These are phyloP conservation scores for Cladosporium sp. DNA, from an alignment of 2,329 filamentous ascomycete genomes.

Conservation along the genomic window DNA sequence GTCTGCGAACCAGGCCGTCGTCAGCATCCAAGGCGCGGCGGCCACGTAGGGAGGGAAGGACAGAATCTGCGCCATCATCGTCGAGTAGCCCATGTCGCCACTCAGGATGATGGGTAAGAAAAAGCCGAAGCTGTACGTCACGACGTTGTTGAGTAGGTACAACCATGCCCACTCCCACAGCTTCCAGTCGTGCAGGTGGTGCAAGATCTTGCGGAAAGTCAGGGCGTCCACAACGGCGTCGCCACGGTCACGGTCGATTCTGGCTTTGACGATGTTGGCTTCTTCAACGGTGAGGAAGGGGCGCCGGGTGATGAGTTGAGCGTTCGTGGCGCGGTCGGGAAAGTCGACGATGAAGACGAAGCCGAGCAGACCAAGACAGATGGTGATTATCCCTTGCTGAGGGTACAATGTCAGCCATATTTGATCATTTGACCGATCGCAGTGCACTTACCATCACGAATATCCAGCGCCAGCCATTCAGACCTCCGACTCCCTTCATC, in stretches of 20 bases:
- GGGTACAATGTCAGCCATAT: background rate
- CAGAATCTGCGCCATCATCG: conserved; percentile 28
- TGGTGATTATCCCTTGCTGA: conserved; percentile 18
- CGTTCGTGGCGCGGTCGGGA: conserved; percentile 18
- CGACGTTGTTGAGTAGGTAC: conserved; percentile 59
- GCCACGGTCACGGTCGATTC: conserved; percentile 12
- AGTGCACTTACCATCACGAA: conserved; percentile 33
- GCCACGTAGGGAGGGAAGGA: conserved; percentile 29
- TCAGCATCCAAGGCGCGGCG: conserved; percentile 28
- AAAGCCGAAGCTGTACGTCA: conserved; percentile 65
- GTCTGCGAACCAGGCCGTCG: conserved; percentile 18
- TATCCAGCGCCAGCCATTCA: conserved; percentile 39
- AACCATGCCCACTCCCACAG: conserved; percentile 50
- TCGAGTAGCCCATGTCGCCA: conserved; percentile 43
- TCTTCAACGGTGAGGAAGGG: conserved; percentile 17
- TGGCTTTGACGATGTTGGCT: conserved; percentile 10
- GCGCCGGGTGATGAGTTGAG: conserved; percentile 13
- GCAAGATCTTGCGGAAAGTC: conserved; percentile 39
- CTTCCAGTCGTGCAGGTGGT: conserved; percentile 43
- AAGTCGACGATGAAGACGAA: conserved; percentile 14
- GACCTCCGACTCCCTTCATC: conserved; percentile 40
- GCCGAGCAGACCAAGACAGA: conserved; percentile 6
- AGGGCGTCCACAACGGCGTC: conserved; percentile 10
- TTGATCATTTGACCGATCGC: background rate
- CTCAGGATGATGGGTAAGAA: conserved; percentile 70